These are phyloP conservation scores for Knoxdaviesia capensis DNA, from an alignment of 2,329 filamentous ascomycete genomes.

Conservation along the genomic window DNA sequence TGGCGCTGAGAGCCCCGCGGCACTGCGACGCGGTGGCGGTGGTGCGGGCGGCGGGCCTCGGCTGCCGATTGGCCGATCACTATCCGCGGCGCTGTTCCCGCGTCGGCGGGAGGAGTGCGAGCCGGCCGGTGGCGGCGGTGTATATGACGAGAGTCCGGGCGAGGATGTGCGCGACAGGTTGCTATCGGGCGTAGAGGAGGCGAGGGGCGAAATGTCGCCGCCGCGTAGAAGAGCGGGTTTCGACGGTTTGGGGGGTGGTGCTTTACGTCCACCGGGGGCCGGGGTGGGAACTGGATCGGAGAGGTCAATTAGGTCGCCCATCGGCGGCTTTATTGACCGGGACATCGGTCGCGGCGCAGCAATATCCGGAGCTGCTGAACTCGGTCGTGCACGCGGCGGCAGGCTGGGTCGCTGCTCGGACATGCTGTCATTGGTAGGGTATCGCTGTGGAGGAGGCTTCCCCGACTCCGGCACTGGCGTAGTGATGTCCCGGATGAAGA, in stretches of 20 bases:
- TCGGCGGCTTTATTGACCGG: slow-evolving; percentile 12
- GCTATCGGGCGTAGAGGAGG: slow-evolving; percentile 21
- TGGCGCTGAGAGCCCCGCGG: slow-evolving; percentile 16
- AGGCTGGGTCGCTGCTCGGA: background rate
- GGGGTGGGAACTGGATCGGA: slow-evolving; percentile 20
- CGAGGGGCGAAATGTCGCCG: slow-evolving; percentile 5
- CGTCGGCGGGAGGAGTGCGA: background rate
- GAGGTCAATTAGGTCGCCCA: slow-evolving; percentile 41
- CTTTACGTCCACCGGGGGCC: slow-evolving; percentile 7
- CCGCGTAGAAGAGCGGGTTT: background rate
- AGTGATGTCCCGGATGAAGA: slow-evolving; percentile 93
- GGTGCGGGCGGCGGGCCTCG: slow-evolving; percentile 13
- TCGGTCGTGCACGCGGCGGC: background rate
- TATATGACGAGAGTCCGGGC: slow-evolving; percentile 1
- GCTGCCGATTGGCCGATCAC: background rate
- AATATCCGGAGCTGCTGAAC: background rate
- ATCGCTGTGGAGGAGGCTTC: background rate
- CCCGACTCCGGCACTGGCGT: slow-evolving; percentile 37
- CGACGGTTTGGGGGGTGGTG: slow-evolving; percentile 2
- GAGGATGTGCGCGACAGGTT: slow-evolving; percentile 15
- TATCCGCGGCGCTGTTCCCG: background rate
- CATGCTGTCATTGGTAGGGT: background rate
- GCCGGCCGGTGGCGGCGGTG: slow-evolving; percentile 5
- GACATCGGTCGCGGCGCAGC: slow-evolving; percentile 1
- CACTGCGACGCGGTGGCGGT: slow-evolving; percentile 25